Base-by-base conservation (phyloP, 2,329 filamentous ascomycete genomes). In the Cercospora beticola region DNA sequence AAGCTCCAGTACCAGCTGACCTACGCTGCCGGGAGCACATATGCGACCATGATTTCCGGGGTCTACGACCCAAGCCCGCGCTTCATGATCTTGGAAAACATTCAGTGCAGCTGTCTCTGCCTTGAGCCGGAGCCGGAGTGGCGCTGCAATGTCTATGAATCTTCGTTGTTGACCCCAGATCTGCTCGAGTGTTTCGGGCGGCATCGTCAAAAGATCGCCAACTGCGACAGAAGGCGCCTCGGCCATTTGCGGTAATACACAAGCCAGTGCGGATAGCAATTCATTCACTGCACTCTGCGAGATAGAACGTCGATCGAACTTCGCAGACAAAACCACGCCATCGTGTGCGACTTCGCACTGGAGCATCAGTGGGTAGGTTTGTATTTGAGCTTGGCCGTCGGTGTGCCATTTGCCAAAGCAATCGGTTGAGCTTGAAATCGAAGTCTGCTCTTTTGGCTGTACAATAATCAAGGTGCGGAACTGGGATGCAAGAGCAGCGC, bases 371-470 rank as follows among this genome's bases (percentile, higher is more conserved):
- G 43, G 43, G n/a, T 49, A 49, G 16, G 43, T 49, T 9, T n/a
- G n/a, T 49, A 49, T 49, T 49, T 49, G 43, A 49, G 43, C 43
- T 49, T 49, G 16, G 16, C 43, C 43, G 3, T 49, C 16, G 43
- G 8, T 9, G 8, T 49, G 43, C 43, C 43, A 33, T 31, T 31
- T 18, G 40, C 61, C 40, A 83, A 49, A 58, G 77, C 69, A 49
- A 81, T 66, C 3, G 73, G 74, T 8, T 18, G n/a, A 18, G 43
- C n/a, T 49, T n/a, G 43, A 9, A 10, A 49, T n/a, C 16, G 43
- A n/a, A 18, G 43, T 49, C 16, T 49, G 16, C 43, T 49, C 43
- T 18, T 49, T 49, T 18, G 43, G 43, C 18, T 49, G 43, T 18
- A 49, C 43, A 18, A 49, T 18, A 9, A 49, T n/a, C n/a, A 49